Conservation (phyloP, 495 filamentous ascomycete genomes). For the Amphirosellinia nigrospora region DNA sequence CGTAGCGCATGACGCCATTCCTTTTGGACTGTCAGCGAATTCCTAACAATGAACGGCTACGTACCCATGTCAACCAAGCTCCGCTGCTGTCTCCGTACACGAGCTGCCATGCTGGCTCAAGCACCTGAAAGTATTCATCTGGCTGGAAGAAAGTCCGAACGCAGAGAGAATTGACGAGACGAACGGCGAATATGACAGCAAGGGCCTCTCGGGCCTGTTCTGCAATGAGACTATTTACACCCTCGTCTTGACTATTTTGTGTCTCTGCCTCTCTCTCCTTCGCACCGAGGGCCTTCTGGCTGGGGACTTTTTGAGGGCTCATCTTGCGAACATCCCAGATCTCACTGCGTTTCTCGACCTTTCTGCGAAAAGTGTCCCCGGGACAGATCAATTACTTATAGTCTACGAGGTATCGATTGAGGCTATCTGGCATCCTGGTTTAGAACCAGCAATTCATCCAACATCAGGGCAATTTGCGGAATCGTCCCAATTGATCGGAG, state of each 20-base stretch:
- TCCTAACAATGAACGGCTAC: conserved; percentile 30
- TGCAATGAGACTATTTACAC: conserved; percentile 28
- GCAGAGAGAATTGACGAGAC: conserved; percentile 82
- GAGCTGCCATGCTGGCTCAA: conserved; percentile 93
- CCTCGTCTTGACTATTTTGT: conserved; percentile 19
- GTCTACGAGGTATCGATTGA: background rate
- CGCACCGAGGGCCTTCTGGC: conserved; percentile 18
- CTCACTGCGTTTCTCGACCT: conserved; percentile 1
- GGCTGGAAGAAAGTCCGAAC: conserved; percentile 97
- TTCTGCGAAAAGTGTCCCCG: conserved; percentile 1
- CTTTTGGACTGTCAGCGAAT: conserved; percentile 54
- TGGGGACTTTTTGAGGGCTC: conserved; percentile 31
- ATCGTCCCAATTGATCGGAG: conserved; percentile 12
- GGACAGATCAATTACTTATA: background rate
- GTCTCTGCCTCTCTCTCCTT: conserved; percentile 18
- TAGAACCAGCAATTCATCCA: conserved; percentile 24
- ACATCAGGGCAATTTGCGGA: conserved; percentile 18
- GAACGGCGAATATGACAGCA: conserved; percentile 72
- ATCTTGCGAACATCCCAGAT: conserved; percentile 28
- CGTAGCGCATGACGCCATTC: conserved; percentile 93
- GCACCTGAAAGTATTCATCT: conserved; percentile 97
- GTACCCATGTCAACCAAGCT: conserved; percentile 96
- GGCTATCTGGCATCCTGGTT: conserved; percentile 24
- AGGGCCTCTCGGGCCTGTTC: conserved; percentile 56
- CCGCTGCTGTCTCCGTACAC: conserved; percentile 79